Evolutionary conservation across 1,284 basidiomycete genomes (phyloP), one percentile per base, ranked within the genome.

Genomic region (Melanopsichium pennsylvanicum): DNA sequence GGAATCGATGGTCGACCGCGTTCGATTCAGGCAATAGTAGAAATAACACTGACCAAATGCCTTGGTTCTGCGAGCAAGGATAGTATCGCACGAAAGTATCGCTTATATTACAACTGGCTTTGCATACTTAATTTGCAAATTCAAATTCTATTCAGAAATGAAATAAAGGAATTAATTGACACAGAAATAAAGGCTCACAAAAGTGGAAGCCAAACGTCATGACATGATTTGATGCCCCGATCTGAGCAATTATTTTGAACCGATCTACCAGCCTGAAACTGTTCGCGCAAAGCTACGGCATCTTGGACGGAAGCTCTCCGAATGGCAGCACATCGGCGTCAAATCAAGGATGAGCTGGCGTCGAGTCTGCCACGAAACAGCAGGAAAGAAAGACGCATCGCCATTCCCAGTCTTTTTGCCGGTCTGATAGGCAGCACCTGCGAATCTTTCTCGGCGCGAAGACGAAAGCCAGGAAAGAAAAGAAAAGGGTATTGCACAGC

Each of bases 401-500:
- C 27, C 13, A 13, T 8, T 41, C 33, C 59, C 59, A 51, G 59
- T 27, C 52, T 62, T 55, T 33, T 56, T 46, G 59, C 59, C 59
- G 59, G 59, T 51, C 51, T 56, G 59, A 62, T 62, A 62, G 46
- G 51, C 59, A 51, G 34, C n/a, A n/a, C n/a, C n/a, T n/a, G n/a
- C n/a, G n/a, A n/a, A n/a, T 22, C 35, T 9, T 18, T 4, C 19
- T 35, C 34, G 34, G 34, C 34, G 36, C 36, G 13, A 39, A 26
- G 10, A 10, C 15, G 5, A 40, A 40, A 25, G 12, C 9, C 32
- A 35, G 34, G 48, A n/a, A 21, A 25, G 31, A 33, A 11, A 27
- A 18, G 29, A 34, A 6, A 35, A 21, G 11, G 27, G 35, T 12
- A 18, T 27, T 37, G 44, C 40, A 5, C 16, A 48, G 40, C 44